These are phyloP conservation scores for Cercospora sesami DNA, from an alignment of 2,329 filamentous ascomycete genomes.

Conservation along the genomic window DNA sequence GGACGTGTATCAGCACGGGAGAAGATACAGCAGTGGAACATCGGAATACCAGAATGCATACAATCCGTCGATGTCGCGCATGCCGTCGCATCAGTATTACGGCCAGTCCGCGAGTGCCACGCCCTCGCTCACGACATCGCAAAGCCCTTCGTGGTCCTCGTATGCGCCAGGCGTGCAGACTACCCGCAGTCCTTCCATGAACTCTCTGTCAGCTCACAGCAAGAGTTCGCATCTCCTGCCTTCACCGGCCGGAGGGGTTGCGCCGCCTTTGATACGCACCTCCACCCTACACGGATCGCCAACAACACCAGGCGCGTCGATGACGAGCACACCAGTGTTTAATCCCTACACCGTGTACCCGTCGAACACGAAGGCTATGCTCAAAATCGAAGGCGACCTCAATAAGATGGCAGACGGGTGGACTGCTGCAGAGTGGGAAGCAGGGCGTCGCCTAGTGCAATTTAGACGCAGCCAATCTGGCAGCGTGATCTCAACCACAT, in stretches of 20 bases:
- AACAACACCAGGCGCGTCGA: constrained; percentile 43
- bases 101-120: constrained; percentile 29
- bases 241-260: constrained; percentile 49
- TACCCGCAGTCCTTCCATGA: constrained; percentile 34
- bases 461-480: constrained; percentile 82
- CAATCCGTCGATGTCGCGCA: constrained; percentile 28
- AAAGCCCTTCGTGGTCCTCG: constrained; percentile 38
- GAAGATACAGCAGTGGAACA: constrained; percentile 43
- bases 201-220: constrained; percentile 29
- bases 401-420: constrained; percentile 80
- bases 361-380: constrained; percentile 67
- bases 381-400: constrained; percentile 84
- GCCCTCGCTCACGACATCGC: constrained; percentile 37
- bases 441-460: constrained; percentile 79
- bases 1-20: constrained; percentile 37
- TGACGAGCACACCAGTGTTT: constrained; percentile 52
- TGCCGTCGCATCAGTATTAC: constrained; percentile 34
- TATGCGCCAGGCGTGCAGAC: constrained; percentile 30
- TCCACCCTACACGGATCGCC: constrained; percentile 63
- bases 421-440: constrained; percentile 76
- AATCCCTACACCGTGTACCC: constrained; percentile 81
- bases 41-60: constrained; percentile 36
- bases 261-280: constrained; percentile 65
- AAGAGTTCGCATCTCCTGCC: constrained; percentile 41
- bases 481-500: constrained; percentile 76